Percentiles rank a stretch among this genome's conserved stretches.
phyloP scores from a whole-genome alignment of 2,329 filamentous ascomycete species.

The Fusarium sp. region DNA sequence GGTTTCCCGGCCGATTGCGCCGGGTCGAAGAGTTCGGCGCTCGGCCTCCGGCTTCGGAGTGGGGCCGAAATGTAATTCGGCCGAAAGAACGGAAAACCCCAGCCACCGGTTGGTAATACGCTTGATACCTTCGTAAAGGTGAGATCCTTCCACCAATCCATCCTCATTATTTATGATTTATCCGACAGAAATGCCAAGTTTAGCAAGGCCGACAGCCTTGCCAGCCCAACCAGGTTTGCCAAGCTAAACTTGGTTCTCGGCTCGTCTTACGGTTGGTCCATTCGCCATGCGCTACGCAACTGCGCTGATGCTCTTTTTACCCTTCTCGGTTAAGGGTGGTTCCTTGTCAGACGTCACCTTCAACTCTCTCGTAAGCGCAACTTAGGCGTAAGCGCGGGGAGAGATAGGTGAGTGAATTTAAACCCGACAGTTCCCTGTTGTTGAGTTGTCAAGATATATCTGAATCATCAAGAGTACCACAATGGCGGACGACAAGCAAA shows the following conservation, averaged over 20 bases:
- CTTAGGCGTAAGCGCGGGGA: neutral
- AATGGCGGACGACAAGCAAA: conserved; percentile 4
- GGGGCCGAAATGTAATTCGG: neutral
- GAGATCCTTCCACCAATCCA: neutral
- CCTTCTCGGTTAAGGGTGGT: neutral
- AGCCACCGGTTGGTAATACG: neutral
- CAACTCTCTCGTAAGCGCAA: neutral
- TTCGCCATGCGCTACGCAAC: neutral
- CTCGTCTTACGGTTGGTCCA: neutral
- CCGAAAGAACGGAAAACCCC: neutral
- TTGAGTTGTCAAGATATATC: neutral
- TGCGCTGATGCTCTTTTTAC: neutral
- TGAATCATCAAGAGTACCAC: accelerated
- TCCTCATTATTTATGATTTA: neutral
- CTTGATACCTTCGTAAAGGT: neutral
- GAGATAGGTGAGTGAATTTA: neutral
- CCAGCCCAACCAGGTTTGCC: neutral
- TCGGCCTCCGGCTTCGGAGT: neutral
- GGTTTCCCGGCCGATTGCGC: neutral
- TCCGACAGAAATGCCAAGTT: neutral
- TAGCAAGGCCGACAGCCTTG: neutral
- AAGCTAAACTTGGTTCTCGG: neutral
- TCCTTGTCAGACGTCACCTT: neutral
- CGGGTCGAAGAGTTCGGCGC: neutral
- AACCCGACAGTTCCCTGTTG: neutral